Evolutionary conservation across 495 filamentous ascomycete species (phyloP), one percentile per base, ranked within the genome.

Genomic region (Trichoderma erinaceum): DNA sequence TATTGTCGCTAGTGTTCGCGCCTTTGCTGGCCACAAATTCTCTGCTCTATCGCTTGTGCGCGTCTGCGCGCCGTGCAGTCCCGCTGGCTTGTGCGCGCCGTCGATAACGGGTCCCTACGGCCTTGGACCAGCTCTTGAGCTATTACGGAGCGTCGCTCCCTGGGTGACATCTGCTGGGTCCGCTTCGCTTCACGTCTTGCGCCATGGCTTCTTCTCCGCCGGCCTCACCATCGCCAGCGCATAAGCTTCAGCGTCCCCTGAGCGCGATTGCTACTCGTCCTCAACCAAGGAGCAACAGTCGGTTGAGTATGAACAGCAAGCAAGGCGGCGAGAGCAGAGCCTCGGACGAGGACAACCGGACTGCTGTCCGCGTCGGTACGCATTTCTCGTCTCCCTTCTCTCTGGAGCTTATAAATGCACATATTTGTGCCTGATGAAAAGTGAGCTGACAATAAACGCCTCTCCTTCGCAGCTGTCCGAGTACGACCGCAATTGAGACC

Each of bases 291-390:
- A 96, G 92, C 77, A 90, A 83, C 71, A 97, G 93, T 83, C 91
- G 95, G 70, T 83, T 97, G 85, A 97, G 93, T 76, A 88, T 91
- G 81, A 87, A 86, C 74, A 93, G 92, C 76, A 92, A 88, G 78
- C 83, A 84, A 48, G 90, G 89, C 63, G 88, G 86, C 73, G 89
- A 90, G 68, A 97, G 92, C 78, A 86, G 94, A 74, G 90, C 89
- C 35, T 97, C 93, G 2, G 95, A 97, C 75, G 95, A 99, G 72
- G 95, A 97, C 83, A 84, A 85, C 52, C 94, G 90, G 78, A 97
- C 95, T 41, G 91, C 95, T n/a, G 95, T 99, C 76, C 97, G 93
- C 96, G 95, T 99, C 78, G 95, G 95, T 99, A 85, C 75, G 95
- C 93, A 73, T 63, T 56, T 70, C 68, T 50, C 48, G 12, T 66